Conservation (phyloP, 2,329 filamentous ascomycete species). For the Fusarium irregulare region DNA sequence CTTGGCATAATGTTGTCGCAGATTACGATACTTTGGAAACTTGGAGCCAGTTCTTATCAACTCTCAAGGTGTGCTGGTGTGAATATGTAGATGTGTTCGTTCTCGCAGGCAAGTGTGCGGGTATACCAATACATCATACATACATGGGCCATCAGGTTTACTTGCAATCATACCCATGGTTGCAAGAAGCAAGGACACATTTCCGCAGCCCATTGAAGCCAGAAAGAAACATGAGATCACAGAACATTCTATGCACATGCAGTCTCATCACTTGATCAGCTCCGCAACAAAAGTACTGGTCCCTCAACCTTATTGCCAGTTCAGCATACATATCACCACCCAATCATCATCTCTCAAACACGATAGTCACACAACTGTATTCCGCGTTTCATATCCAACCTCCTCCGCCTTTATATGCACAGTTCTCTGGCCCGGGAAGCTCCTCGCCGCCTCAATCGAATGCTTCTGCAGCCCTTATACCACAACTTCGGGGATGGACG, state of each 20-base stretch:
- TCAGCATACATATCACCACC: background rate
- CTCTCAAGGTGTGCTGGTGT: background rate
- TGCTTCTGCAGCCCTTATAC: background rate
- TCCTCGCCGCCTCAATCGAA: background rate
- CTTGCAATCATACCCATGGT: background rate
- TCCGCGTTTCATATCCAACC: slow-evolving; percentile 13
- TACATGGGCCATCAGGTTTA: background rate
- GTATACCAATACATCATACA: background rate
- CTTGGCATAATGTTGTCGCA: background rate
- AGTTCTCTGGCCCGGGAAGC: background rate
- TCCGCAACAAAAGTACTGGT: background rate
- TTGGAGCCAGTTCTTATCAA: background rate
- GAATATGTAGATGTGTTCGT: background rate
- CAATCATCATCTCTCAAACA: background rate
- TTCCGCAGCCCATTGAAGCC: background rate
- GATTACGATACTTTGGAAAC: background rate
- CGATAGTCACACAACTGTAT: background rate
- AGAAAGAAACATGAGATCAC: background rate
- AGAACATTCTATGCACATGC: background rate
- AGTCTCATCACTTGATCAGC: background rate
- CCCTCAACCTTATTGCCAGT: slow-evolving; percentile 5
- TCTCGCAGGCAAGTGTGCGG: background rate
- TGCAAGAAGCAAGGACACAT: background rate
- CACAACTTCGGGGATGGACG: background rate
- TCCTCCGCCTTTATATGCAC: slow-evolving; percentile 23